phyloP scores from a whole-genome alignment of 1,139 yeast genomes.

The Yamadazyma diddensiae region DNA sequence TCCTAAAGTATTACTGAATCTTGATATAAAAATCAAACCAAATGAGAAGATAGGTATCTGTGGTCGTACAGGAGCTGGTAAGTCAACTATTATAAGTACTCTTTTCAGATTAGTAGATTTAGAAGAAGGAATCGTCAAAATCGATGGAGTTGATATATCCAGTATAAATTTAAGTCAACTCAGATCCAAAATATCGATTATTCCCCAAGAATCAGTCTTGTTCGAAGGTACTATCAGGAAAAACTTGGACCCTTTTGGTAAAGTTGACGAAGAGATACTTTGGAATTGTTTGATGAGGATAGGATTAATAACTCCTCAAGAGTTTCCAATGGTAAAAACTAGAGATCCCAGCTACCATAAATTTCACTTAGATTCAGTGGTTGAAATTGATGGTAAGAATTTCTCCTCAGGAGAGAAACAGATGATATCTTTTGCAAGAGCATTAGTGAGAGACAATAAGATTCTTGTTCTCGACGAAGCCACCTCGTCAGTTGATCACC shows the following conservation, averaged over 20 bases:
- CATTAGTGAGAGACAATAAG: constrained; percentile 66
- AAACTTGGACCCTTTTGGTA: constrained; percentile 43
- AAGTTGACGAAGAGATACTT: constrained; percentile 33
- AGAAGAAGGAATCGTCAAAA: constrained; percentile 46
- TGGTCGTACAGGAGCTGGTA: constrained; percentile 83
- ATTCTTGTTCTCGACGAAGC: constrained; percentile 78
- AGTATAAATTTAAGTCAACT: constrained; percentile 30
- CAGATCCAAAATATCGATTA: constrained; percentile 36
- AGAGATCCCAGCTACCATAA: constrained; percentile 34
- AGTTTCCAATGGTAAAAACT: constrained; percentile 19
- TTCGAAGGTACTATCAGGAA: constrained; percentile 39
- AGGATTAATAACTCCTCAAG: constrained; percentile 35
- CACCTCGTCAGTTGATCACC: constrained; percentile 78
- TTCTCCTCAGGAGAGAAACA: constrained; percentile 80
- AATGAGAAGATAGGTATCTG: constrained; percentile 70
- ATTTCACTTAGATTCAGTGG: constrained; percentile 63
- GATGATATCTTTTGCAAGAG: constrained; percentile 71
- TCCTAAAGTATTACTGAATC: constrained; percentile 65
- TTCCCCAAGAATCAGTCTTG: constrained; percentile 47
- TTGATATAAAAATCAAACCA: constrained; percentile 44
- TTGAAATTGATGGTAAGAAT: constrained; percentile 73
- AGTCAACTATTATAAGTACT: constrained; percentile 66
- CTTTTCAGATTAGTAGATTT: constrained; percentile 61
- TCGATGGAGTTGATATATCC: constrained; percentile 62
- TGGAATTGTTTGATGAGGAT: constrained; percentile 47